Conservation (phyloP, 805 yeast species). For the Saccharomycopsis fermentans region DNA sequence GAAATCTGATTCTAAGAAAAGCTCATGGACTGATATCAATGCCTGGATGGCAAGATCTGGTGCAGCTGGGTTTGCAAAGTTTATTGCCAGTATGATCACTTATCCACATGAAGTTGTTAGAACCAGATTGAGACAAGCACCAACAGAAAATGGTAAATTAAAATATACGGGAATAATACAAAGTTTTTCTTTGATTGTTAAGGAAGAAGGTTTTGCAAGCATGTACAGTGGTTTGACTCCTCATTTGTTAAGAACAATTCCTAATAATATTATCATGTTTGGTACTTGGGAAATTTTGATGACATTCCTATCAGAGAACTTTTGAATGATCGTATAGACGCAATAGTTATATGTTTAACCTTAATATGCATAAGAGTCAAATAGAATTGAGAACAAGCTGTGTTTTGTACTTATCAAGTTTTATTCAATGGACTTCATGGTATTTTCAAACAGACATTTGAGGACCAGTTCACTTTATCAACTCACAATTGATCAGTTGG, state of each 20-base stretch:
- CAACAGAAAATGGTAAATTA: slow-evolving; percentile 58
- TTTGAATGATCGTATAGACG: background rate
- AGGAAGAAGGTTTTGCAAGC: slow-evolving; percentile 85
- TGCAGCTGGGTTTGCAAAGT: slow-evolving; percentile 94
- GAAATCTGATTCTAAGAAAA: slow-evolving; percentile 25
- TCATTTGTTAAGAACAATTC: slow-evolving; percentile 91
- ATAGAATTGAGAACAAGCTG: too few relatives aligned
- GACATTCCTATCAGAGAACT: slow-evolving; percentile 34
- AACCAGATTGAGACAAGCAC: slow-evolving; percentile 92
- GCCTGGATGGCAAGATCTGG: slow-evolving; percentile 97
- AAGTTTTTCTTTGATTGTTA: slow-evolving; percentile 73
- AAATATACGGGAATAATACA: slow-evolving; percentile 87
- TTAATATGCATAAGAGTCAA: too few relatives aligned
- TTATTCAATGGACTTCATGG: too few relatives aligned
- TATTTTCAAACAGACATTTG: too few relatives aligned
- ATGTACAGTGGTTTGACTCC: slow-evolving; percentile 98
- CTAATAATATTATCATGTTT: slow-evolving; percentile 96
- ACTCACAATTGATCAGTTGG: too few relatives aligned
- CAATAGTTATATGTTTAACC: too few relatives aligned
- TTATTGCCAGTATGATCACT: slow-evolving; percentile 82
- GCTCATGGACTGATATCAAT: slow-evolving; percentile 50
- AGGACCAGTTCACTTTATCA: background rate
- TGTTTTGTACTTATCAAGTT: too few relatives aligned
- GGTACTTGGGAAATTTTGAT: slow-evolving; percentile 95
- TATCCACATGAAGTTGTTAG: slow-evolving; percentile 97